A percentile compares a stretch with the other conserved stretches of the same genome.
These are phyloP conservation scores for Pichia sp. DNA, from an alignment of 1,139 yeast genomes.

Conservation along the genomic window DNA sequence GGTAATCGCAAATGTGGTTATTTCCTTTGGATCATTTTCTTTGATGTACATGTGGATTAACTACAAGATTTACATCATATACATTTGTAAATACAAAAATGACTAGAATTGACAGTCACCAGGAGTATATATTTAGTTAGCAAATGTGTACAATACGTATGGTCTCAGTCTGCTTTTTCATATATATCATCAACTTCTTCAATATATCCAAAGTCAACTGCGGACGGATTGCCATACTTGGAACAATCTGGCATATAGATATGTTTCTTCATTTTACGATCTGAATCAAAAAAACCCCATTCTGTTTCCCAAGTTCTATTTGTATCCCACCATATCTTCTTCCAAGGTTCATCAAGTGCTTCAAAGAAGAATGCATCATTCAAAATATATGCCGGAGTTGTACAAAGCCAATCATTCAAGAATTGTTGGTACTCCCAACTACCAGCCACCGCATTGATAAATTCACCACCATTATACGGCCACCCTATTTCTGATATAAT, in stretches of 20 bases:
- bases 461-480: conserved; percentile 59
- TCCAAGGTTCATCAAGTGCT: conserved; percentile 74
- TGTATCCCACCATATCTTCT: conserved; percentile 41
- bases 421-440: conserved; percentile 39
- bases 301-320: conserved; percentile 57
- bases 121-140: neutral
- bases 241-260: conserved; percentile 29
- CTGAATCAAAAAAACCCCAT: conserved; percentile 57
- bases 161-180: neutral
- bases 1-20: conserved; percentile 66
- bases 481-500: conserved; percentile 63
- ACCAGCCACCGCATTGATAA: conserved; percentile 41
- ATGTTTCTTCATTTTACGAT: conserved; percentile 38
- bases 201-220: conserved; percentile 1
- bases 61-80: conserved; percentile 37
- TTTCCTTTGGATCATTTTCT: conserved; percentile 70
- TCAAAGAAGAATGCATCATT: conserved; percentile 41
- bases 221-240: conserved; percentile 4
- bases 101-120: conserved; percentile 3
- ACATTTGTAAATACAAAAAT: conserved; percentile 2
- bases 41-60: conserved; percentile 76
- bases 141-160: neutral
- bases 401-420: conserved; percentile 47
- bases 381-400: conserved; percentile 22
- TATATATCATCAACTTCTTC: conserved; percentile 4